phyloP scores from a whole-genome alignment of 2,329 filamentous ascomycete species.

The Monilinia vaccinii-corymbosi region DNA sequence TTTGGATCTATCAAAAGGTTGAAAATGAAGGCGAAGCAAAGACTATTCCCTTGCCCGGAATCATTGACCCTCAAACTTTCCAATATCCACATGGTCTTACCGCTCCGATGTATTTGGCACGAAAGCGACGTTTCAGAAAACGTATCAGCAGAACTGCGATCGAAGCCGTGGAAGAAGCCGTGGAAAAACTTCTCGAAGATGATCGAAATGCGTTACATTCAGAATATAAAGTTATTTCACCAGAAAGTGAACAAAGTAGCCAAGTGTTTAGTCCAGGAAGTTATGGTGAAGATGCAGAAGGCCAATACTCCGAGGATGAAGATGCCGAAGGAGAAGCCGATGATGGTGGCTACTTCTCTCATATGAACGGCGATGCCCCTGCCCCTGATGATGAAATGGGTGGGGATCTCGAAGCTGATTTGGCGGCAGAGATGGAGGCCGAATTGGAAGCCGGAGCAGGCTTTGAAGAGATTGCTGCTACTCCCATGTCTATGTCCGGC shows the following conservation, averaged over 20 bases:
- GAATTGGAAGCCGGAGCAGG: conserved; percentile 24
- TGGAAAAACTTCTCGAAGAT: conserved; percentile 41
- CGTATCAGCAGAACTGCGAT: conserved; percentile 46
- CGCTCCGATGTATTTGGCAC: conserved; percentile 49
- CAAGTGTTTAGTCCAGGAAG: conserved; percentile 18
- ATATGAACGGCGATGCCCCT: conserved; percentile 16
- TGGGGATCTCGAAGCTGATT: conserved; percentile 31
- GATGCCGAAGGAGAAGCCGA: conserved; percentile 33
- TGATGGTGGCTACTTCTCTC: conserved; percentile 30
- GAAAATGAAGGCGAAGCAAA: conserved; percentile 43
- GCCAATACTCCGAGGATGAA: conserved; percentile 29
- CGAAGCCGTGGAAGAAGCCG: conserved; percentile 47
- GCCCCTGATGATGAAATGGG: conserved; percentile 30
- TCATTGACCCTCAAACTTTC: conserved; percentile 26
- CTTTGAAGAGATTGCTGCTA: conserved; percentile 27
- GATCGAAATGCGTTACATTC: conserved; percentile 36
- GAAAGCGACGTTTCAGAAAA: conserved; percentile 49
- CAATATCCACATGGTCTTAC: conserved; percentile 47
- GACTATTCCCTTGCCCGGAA: conserved; percentile 23
- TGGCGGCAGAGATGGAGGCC: conserved; percentile 19
- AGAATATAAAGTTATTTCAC: conserved; percentile 35
- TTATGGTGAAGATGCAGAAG: conserved; percentile 27
- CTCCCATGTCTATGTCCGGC: conserved; percentile 25
- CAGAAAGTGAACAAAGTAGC: conserved; percentile 25
- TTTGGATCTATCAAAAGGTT: conserved; percentile 53